These are phyloP conservation scores for Podospora pseudoanserina DNA, from an alignment of 495 filamentous ascomycete species.

Conservation along the genomic window DNA sequence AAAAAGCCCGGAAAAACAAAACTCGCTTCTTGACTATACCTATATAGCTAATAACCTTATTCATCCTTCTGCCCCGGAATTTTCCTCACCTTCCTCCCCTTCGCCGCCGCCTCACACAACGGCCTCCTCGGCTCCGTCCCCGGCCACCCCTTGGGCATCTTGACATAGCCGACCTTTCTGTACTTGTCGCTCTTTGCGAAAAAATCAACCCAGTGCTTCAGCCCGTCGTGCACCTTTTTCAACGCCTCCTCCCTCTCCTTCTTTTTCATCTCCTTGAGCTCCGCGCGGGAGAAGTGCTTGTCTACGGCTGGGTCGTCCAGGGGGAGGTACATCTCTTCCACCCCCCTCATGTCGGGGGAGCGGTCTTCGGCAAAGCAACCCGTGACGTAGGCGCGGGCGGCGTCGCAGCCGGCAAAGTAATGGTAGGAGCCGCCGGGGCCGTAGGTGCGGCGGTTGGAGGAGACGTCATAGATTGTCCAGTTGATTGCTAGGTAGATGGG, in stretches of 20 bases:
- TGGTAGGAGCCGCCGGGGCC: conserved; percentile 86
- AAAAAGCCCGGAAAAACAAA: not conserved
- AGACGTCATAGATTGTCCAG: conserved; percentile 91
- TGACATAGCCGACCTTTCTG: conserved; percentile 65
- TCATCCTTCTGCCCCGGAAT: conserved; percentile 30
- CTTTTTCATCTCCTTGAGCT: conserved; percentile 55
- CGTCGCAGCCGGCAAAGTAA: conserved; percentile 84
- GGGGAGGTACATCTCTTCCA: conserved; percentile 85
- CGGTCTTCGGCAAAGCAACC: conserved; percentile 87
- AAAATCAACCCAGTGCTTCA: conserved; percentile 68
- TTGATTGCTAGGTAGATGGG: conserved; percentile 94
- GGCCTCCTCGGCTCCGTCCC: conserved; percentile 39
- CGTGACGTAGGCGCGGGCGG: conserved; percentile 90
- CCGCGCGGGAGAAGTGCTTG: conserved; percentile 43
- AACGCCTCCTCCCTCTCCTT: conserved; percentile 50
- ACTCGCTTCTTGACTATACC: not conserved
- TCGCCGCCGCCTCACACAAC: conserved; percentile 46
- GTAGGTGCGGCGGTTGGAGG: conserved; percentile 68
- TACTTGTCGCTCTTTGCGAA: conserved; percentile 77
- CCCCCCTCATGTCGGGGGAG: conserved; percentile 75
- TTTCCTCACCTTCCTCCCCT: conserved; percentile 40
- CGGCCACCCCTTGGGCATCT: conserved; percentile 45
- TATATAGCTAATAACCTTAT: not conserved
- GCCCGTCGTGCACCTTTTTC: conserved; percentile 51
- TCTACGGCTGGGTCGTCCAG: conserved; percentile 60